Percentiles rank a stretch among this genome's conserved stretches.
Conservation (phyloP, 1,284 basidiomycete species). For the Schizophyllum commune region DNA sequence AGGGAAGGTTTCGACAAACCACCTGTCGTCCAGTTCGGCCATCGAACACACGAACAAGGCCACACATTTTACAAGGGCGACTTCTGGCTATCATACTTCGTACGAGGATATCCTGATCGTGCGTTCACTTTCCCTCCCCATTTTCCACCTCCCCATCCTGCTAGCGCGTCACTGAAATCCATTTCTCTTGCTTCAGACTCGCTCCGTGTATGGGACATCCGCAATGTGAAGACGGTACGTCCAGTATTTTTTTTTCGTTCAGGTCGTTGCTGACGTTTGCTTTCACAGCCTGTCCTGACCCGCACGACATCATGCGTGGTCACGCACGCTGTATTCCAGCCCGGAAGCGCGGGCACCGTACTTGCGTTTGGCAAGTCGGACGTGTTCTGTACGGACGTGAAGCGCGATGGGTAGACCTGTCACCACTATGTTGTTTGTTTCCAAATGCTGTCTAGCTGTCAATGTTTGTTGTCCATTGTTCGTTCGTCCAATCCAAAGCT, state of each 20-base stretch:
- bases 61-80: neutral
- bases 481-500: neutral
- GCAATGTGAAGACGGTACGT: neutral
- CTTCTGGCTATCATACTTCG: neutral
- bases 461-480: too few relatives aligned
- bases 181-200: too few relatives aligned
- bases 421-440: neutral
- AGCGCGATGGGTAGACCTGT: neutral
- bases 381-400: neutral
- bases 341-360: neutral
- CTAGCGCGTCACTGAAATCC: too few relatives aligned
- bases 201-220: neutral
- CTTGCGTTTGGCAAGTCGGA: neutral
- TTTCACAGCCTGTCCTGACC: neutral
- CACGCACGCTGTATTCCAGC: neutral
- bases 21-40: neutral
- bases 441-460: too few relatives aligned
- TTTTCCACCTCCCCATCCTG: too few relatives aligned
- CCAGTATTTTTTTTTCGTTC: too few relatives aligned
- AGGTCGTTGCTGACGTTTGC: too few relatives aligned
- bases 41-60: neutral
- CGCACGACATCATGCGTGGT: neutral
- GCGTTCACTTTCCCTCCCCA: neutral
- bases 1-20: neutral
- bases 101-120: neutral